phyloP scores from a whole-genome alignment of 2,329 filamentous ascomycete genomes.

The Xylariaceae sp. region DNA sequence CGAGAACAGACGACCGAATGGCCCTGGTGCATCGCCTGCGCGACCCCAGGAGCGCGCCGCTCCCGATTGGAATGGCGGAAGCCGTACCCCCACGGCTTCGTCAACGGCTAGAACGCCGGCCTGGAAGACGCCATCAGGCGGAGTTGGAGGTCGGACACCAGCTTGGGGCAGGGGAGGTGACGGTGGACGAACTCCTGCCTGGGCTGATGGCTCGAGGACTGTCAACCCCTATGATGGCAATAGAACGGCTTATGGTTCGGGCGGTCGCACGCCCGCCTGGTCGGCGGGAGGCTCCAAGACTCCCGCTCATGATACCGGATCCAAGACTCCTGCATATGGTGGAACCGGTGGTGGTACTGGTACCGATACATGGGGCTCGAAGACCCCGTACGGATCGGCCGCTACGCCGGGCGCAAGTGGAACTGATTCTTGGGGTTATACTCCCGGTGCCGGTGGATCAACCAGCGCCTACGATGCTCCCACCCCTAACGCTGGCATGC shows the following conservation, averaged over 20 bases:
- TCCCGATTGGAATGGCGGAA: conserved; percentile 56
- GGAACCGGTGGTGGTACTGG: conserved; percentile 35
- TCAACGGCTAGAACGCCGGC: conserved; percentile 67
- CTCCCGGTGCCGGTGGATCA: conserved; percentile 43
- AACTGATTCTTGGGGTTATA: conserved; percentile 56
- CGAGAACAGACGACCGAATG: conserved; percentile 42
- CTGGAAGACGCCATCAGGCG: conserved; percentile 61
- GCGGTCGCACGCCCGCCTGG: conserved; percentile 70
- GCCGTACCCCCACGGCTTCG: conserved; percentile 62
- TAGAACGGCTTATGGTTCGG: conserved; percentile 71
- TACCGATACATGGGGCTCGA: conserved; percentile 62
- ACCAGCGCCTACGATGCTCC: conserved; percentile 61
- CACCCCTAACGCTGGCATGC: conserved; percentile 53
- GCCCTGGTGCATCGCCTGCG: conserved; percentile 40
- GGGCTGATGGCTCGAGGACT: conserved; percentile 62
- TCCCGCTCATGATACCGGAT: conserved; percentile 61
- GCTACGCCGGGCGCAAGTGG: conserved; percentile 54
- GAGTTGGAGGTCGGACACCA: conserved; percentile 53
- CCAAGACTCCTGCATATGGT: conserved; percentile 61
- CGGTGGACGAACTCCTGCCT: conserved; percentile 63
- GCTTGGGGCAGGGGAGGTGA: conserved; percentile 54
- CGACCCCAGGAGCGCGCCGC: conserved; percentile 39
- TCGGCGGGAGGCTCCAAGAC: conserved; percentile 67
- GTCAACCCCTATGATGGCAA: conserved; percentile 67
- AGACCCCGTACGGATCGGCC: conserved; percentile 68